These are phyloP conservation scores for Symmetrospora coprosmae DNA, from an alignment of 768 basidiomycete species.

Conservation along the genomic window DNA sequence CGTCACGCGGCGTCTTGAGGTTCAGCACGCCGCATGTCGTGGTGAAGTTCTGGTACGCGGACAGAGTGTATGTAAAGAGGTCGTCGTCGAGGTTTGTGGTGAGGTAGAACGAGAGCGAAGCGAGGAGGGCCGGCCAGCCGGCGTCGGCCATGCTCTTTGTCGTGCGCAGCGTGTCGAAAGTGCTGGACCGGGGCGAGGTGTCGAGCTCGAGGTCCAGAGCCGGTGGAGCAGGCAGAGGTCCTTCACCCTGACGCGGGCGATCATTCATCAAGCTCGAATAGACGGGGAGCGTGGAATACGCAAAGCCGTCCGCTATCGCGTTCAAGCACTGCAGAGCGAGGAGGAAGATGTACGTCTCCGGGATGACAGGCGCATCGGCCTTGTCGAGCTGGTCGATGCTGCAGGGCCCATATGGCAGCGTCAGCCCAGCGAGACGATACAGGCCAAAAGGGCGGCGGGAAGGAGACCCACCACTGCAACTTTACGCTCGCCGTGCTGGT, in stretches of 20 bases:
- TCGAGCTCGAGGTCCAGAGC: conserved; percentile 53
- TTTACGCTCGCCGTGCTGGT: conserved; percentile 50
- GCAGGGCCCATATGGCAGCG: neutral
- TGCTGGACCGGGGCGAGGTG: conserved; percentile 45
- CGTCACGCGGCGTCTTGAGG: conserved; percentile 73
- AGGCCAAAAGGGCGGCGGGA: neutral
- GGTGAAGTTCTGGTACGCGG: conserved; percentile 67
- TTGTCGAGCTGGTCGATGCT: conserved; percentile 93
- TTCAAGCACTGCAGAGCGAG: conserved; percentile 76
- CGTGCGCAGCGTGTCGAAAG: conserved; percentile 48
- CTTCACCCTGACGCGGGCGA: conserved; percentile 30
- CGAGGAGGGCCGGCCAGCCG: conserved; percentile 84
- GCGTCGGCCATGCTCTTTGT: conserved; percentile 66
- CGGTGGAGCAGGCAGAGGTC: conserved; percentile 41
- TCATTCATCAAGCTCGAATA: conserved; percentile 54
- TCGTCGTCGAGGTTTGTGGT: conserved; percentile 81
- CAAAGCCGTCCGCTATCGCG: conserved; percentile 72
- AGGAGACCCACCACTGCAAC: conserved; percentile 59
- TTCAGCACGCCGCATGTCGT: conserved; percentile 80
- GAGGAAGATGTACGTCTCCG: conserved; percentile 85
- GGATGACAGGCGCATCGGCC: conserved; percentile 81
- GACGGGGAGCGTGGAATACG: conserved; percentile 57
- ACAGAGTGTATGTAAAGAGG: conserved; percentile 72
- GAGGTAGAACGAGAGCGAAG: conserved; percentile 75
- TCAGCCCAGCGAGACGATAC: neutral